phyloP scores from a whole-genome alignment of 2,329 filamentous ascomycete species.

The Sarocladium kiliense region DNA sequence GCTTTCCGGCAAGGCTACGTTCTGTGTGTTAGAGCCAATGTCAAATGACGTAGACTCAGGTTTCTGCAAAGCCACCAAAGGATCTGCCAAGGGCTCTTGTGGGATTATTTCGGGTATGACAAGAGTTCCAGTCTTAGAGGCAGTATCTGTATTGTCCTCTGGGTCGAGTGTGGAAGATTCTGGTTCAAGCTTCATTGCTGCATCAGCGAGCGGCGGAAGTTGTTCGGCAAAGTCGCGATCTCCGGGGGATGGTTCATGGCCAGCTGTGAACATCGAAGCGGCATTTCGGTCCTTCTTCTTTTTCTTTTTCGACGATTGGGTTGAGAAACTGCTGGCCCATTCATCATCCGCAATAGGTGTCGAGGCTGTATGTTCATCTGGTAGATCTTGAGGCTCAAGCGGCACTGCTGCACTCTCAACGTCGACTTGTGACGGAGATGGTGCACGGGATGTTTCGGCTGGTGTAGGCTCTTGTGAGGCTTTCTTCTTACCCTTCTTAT shows the following conservation, averaged over 20 bases:
- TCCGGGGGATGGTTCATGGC: neutral
- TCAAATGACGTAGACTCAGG: neutral
- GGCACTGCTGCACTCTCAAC: neutral
- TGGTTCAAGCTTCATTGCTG: neutral
- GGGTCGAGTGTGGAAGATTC: neutral
- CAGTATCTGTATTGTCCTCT: neutral
- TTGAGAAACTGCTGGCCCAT: conserved; percentile 9
- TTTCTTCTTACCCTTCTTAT: conserved; percentile 10
- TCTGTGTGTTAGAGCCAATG: neutral
- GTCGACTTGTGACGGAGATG: neutral
- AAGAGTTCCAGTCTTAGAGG: neutral
- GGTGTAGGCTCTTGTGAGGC: neutral
- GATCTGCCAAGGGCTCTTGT: neutral
- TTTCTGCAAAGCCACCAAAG: neutral
- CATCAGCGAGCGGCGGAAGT: neutral
- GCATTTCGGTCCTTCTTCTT: conserved; percentile 21
- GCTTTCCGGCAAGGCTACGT: neutral
- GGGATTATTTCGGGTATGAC: neutral
- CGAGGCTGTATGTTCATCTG: neutral
- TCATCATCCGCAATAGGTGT: conserved; percentile 7
- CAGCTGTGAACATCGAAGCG: neutral
- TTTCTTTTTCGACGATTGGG: conserved; percentile 22
- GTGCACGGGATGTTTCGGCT: neutral
- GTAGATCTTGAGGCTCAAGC: neutral
- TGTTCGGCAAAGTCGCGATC: neutral